Percentiles rank a stretch among this genome's conserved stretches.
phyloP scores from a whole-genome alignment of 495 filamentous ascomycete species.

The Articulospora tetracladia region DNA sequence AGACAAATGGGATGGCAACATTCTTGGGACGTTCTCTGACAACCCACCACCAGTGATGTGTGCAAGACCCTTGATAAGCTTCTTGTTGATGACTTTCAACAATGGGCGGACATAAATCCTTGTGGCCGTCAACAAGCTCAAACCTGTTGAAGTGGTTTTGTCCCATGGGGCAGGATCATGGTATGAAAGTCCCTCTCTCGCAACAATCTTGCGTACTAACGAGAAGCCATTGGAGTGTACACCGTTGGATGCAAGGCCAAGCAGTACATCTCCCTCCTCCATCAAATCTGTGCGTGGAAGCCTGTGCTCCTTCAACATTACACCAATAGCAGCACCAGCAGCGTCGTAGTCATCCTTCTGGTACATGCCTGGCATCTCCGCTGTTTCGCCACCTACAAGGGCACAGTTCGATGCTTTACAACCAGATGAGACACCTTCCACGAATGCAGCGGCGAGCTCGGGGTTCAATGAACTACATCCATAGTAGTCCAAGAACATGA shows the following conservation, averaged over 20 bases:
- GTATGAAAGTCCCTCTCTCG: constrained; percentile 64
- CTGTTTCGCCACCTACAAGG: constrained; percentile 93
- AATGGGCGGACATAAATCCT: constrained; percentile 76
- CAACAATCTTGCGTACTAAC: constrained; percentile 82
- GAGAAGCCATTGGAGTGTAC: constrained; percentile 96
- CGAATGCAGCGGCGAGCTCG: constrained; percentile 70
- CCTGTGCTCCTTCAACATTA: constrained; percentile 62
- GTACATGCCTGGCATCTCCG: constrained; percentile 96
- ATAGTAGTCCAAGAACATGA: constrained; percentile 97
- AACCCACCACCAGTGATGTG: constrained; percentile 96
- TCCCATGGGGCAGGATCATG: constrained; percentile 72
- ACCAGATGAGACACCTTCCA: constrained; percentile 81
- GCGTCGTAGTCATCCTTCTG: constrained; percentile 81
- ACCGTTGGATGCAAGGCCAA: constrained; percentile 79
- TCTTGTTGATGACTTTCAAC: constrained; percentile 55
- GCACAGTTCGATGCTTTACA: constrained; percentile 65
- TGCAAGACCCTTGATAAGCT: constrained; percentile 77
- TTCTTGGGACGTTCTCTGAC: constrained; percentile 76
- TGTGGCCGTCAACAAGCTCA: constrained; percentile 73
- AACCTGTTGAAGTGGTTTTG: constrained; percentile 52
- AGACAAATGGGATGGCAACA: constrained; percentile 68
- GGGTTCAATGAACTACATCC: constrained; percentile 82
- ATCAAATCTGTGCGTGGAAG: constrained; percentile 76
- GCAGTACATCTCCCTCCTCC: constrained; percentile 73
- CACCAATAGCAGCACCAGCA: constrained; percentile 81